Evolutionary conservation across 2,329 filamentous ascomycete genomes (phyloP).

Genomic region (Zopfia rhizophila): DNA sequence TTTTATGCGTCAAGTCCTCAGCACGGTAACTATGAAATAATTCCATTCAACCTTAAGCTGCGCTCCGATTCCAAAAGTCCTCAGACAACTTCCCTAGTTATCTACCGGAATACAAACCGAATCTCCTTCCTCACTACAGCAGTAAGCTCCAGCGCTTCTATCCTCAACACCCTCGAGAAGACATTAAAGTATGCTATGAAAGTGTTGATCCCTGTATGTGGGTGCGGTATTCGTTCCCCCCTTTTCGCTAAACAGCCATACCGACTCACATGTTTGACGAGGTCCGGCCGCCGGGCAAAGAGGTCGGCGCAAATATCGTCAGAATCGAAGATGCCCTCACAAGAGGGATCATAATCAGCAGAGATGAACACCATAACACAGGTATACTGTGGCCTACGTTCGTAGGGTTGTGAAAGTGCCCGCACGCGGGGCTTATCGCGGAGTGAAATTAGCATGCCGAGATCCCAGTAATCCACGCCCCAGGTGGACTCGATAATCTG

Average conservation of each 20-base stretch:
- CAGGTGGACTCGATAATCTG: background rate
- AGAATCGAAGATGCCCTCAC: constrained; percentile 45
- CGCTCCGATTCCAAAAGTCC: no score
- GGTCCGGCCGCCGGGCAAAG: constrained; percentile 32
- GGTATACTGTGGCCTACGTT: background rate
- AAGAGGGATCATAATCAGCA: constrained; percentile 35
- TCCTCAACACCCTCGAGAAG: background rate
- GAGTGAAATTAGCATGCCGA: background rate
- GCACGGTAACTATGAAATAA: no score
- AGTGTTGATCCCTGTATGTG: background rate
- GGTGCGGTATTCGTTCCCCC: background rate
- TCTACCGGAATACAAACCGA: background rate
- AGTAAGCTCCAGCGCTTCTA: background rate
- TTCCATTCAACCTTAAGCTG: no score
- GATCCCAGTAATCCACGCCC: background rate
- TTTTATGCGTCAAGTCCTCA: no score
- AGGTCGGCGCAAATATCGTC: constrained; percentile 43
- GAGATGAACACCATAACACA: constrained; percentile 39
- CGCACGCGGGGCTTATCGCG: background rate
- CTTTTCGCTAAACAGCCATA: background rate
- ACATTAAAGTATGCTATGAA: constrained; percentile 2
- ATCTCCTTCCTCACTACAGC: background rate
- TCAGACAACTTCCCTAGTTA: no score
- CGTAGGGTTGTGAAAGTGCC: background rate
- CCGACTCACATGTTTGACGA: constrained; percentile 19